Conservation (phyloP, 2,329 filamentous ascomycete species). For the Cercospora sesami region DNA sequence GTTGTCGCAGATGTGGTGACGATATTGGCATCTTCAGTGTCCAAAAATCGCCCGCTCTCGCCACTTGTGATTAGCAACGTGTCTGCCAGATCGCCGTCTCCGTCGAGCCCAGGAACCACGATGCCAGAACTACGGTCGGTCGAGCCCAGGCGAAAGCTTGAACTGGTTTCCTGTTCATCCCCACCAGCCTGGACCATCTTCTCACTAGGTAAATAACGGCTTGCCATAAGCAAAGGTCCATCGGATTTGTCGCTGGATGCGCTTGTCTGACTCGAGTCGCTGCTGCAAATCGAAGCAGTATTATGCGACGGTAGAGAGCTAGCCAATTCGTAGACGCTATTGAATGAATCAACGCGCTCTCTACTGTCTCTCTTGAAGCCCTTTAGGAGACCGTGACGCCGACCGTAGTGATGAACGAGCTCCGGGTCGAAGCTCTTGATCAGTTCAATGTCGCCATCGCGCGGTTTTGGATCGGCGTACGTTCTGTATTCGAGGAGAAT, state of each 20-base stretch:
- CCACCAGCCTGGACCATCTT: not conserved
- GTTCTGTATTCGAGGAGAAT: conserved; percentile 72
- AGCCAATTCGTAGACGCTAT: conserved; percentile 9
- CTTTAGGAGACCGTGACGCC: not conserved
- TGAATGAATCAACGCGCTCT: conserved; percentile 10
- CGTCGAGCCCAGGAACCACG: not conserved
- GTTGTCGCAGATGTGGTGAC: not conserved
- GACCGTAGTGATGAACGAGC: conserved; percentile 38
- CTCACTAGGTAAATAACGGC: not conserved
- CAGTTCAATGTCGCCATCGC: conserved; percentile 49
- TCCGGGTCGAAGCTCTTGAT: conserved; percentile 48
- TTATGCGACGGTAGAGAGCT: conserved; percentile 4
- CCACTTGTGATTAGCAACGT: not conserved
- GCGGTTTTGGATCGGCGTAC: conserved; percentile 57
- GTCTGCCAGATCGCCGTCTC: not conserved
- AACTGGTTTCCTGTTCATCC: not conserved
- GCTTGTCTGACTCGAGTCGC: not conserved
- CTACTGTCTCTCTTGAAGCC: not conserved
- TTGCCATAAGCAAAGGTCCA: not conserved
- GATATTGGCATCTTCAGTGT: not conserved
- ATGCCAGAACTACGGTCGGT: not conserved
- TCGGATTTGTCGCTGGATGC: not conserved
- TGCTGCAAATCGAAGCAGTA: not conserved
- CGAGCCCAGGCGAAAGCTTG: not conserved
- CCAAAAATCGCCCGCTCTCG: not conserved